These are phyloP conservation scores for Rubia tinctorum DNA, from an alignment of 305 asterid species.

Conservation along the genomic window DNA sequence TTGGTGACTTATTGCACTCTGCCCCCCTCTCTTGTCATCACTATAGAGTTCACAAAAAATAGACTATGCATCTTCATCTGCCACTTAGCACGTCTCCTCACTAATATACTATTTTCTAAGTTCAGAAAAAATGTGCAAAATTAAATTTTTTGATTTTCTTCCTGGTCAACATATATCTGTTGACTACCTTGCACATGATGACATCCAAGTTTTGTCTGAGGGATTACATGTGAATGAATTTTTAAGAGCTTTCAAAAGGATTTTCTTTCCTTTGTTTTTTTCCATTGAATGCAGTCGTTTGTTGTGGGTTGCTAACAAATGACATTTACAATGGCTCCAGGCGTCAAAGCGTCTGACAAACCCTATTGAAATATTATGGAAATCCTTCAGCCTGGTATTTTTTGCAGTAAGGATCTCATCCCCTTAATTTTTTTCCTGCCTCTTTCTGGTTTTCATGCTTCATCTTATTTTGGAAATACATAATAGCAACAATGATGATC, in stretches of 20 bases:
- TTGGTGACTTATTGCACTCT: not conserved
- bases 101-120: not conserved
- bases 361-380: slow-evolving; percentile 82
- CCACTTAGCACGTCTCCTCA: not conserved
- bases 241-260: not conserved
- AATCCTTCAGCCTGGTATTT: slow-evolving; percentile 89
- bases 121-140: not conserved
- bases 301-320: not conserved
- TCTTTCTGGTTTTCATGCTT: not conserved
- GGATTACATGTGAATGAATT: not conserved
- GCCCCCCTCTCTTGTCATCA: not conserved
- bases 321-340: slow-evolving; percentile 33
- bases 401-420: slow-evolving; percentile 66
- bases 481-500: not conserved
- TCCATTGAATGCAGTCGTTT: not conserved
- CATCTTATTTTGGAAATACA: not conserved
- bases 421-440: not conserved
- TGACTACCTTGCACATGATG: not conserved
- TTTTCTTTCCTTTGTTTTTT: not conserved
- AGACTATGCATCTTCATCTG: not conserved
- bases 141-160: not conserved
- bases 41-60: not conserved
- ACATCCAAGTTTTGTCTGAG: not conserved
- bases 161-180: not conserved
- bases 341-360: slow-evolving; percentile 61